Percentiles rank a stretch among this genome's conserved stretches.
Evolutionary conservation across 192 early-diverging fungal genomes (phyloP).

Genomic region (Polychytrium aggregatum): DNA sequence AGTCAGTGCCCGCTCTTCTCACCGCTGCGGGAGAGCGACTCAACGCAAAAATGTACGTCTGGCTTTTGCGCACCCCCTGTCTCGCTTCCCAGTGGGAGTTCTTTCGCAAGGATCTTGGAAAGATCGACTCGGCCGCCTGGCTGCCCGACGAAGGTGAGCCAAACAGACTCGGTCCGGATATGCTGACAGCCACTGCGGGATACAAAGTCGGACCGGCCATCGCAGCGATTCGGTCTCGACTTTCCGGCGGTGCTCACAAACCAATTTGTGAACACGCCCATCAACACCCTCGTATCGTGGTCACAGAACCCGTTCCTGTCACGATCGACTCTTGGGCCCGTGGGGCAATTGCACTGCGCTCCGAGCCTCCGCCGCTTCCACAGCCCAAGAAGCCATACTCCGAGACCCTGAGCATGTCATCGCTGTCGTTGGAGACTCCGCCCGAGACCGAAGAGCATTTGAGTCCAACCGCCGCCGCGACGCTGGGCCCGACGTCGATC

Average conservation of each 20-base stretch:
- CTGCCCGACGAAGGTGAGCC: slow-evolving; percentile 31
- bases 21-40: no score
- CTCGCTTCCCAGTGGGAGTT: slow-evolving; percentile 27
- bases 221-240: neutral
- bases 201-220: neutral
- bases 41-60: no score
- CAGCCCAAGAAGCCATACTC: slow-evolving; percentile 1
- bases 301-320: slow-evolving; percentile 27
- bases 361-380: slow-evolving; percentile 1
- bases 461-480: neutral
- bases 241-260: neutral
- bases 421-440: neutral
- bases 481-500: neutral
- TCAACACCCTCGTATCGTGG: neutral
- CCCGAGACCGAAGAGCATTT: neutral
- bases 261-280: neutral
- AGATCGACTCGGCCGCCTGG: slow-evolving; percentile 29
- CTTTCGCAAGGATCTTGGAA: slow-evolving; percentile 31
- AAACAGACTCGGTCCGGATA: neutral
- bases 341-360: slow-evolving; percentile 13
- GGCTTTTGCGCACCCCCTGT: no score
- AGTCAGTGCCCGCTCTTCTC: no score
- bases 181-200: slow-evolving; percentile 1
- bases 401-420: neutral
- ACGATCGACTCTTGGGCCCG: slow-evolving; percentile 32